Percentiles rank a stretch among this genome's conserved stretches.
These are phyloP conservation scores for Cicer chorassanicum DNA, from an alignment of 306 rosid genomes.

Conservation along the genomic window DNA sequence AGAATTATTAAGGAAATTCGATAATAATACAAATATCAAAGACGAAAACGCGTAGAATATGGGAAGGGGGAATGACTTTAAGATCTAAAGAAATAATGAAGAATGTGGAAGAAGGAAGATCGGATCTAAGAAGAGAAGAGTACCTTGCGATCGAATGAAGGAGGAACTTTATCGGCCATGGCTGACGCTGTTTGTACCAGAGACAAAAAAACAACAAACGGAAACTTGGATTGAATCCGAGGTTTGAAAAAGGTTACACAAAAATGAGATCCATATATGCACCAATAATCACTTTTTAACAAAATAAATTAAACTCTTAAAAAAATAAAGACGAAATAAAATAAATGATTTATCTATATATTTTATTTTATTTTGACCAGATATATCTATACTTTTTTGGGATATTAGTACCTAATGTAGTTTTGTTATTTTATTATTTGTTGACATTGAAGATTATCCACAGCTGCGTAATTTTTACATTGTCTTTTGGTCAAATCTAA, in stretches of 20 bases:
- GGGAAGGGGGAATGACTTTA: neutral
- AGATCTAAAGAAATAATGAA: constrained; percentile 10
- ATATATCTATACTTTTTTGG: too few relatives aligned
- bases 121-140: constrained; percentile 22
- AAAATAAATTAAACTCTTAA: too few relatives aligned
- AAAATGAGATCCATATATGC: constrained; percentile 3
- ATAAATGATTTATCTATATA: too few relatives aligned
- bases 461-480: too few relatives aligned
- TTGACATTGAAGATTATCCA: too few relatives aligned
- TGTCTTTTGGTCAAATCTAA: too few relatives aligned
- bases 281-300: too few relatives aligned
- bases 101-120: constrained; percentile 13
- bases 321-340: too few relatives aligned
- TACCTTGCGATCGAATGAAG: constrained; percentile 60
- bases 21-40: constrained; percentile 23
- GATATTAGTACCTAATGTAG: too few relatives aligned
- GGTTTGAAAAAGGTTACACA: constrained; percentile 23
- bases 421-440: too few relatives aligned
- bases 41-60: neutral
- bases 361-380: too few relatives aligned
- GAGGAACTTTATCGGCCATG: constrained; percentile 65
- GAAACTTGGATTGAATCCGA: neutral
- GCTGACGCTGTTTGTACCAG: constrained; percentile 25
- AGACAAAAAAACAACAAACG: neutral
- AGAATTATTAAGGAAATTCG: neutral